A percentile compares a stretch with the other conserved stretches of the same genome.
These are phyloP conservation scores for Perkinsus chesapeaki DNA, from an alignment of 169 alveolate species.

Conservation along the genomic window DNA sequence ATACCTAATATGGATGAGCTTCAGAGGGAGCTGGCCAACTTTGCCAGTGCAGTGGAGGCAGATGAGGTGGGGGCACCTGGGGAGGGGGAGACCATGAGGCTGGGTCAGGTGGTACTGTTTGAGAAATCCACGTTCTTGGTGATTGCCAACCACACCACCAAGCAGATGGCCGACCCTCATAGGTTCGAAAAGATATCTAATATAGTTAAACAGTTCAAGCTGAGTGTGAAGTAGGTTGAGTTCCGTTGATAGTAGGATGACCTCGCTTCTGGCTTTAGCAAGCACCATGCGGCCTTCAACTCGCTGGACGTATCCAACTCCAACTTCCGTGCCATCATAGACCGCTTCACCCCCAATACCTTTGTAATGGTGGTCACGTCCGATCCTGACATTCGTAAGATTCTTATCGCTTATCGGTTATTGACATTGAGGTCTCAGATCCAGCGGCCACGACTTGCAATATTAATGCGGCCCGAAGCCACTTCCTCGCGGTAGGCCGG, in stretches of 20 bases:
- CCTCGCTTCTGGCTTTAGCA: background rate
- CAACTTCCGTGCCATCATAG: constrained; percentile 70
- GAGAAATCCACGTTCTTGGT: constrained; percentile 88
- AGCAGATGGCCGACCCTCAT: constrained; percentile 56
- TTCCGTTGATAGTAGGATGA: background rate
- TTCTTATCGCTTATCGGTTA: background rate
- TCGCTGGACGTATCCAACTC: constrained; percentile 63
- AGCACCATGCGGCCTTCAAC: constrained; percentile 55
- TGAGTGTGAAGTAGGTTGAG: constrained; percentile 18
- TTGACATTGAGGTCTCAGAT: background rate
- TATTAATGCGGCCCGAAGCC: constrained; percentile 41
- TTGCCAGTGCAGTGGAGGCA: constrained; percentile 67
- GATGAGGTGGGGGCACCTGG: constrained; percentile 47
- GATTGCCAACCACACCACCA: constrained; percentile 46
- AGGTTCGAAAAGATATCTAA: constrained; percentile 86
- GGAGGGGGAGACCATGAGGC: background rate
- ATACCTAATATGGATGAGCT: constrained; percentile 68
- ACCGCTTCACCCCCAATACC: constrained; percentile 77
- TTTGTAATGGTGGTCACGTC: constrained; percentile 77
- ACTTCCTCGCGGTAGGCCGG: constrained; percentile 17
- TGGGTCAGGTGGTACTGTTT: constrained; percentile 61
- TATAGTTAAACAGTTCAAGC: constrained; percentile 80
- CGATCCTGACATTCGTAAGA: constrained; percentile 21
- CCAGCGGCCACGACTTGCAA: constrained; percentile 31
- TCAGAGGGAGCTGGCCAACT: constrained; percentile 52